These are phyloP conservation scores for Sonneratia alba DNA, from an alignment of 345 rosid species.

Conservation along the genomic window DNA sequence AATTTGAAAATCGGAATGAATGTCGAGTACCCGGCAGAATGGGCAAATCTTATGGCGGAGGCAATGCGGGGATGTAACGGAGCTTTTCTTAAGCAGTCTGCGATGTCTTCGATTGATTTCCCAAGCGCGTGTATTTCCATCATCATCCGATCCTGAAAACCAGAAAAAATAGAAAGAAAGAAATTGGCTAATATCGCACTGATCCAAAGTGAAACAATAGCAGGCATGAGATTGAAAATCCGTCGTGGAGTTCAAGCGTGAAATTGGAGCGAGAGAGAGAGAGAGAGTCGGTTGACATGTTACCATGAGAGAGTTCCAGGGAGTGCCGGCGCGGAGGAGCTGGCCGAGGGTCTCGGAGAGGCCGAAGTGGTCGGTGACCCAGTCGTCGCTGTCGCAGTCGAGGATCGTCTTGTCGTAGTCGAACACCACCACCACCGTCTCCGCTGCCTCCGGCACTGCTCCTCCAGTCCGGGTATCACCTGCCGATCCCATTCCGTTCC, in stretches of 20 bases:
- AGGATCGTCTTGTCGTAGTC: slow-evolving; percentile 83
- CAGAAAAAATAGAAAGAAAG: too few species aligned
- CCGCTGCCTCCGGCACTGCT: slow-evolving; percentile 32
- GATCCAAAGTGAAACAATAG: too few species aligned
- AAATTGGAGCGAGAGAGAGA: too few species aligned
- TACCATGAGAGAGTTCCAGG: slow-evolving; percentile 89
- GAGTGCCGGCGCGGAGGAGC: slow-evolving; percentile 67
- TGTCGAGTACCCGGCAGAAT: slow-evolving; percentile 48
- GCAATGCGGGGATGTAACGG: slow-evolving; percentile 61
- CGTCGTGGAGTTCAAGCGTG: too few species aligned
- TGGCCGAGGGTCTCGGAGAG: slow-evolving; percentile 57
- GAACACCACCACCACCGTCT: slow-evolving; percentile 41
- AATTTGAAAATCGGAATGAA: too few species aligned
- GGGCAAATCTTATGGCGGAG: slow-evolving; percentile 62
- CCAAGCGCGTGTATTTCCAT: slow-evolving; percentile 54
- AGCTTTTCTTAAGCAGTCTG: slow-evolving; percentile 32
- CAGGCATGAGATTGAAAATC: too few species aligned
- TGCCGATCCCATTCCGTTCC: not conserved
- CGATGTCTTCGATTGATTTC: slow-evolving; percentile 50
- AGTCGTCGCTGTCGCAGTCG: slow-evolving; percentile 83
- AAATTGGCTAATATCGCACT: too few species aligned
- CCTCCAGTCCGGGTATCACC: not conserved
- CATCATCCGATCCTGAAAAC: slow-evolving; percentile 69
- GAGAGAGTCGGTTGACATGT: not conserved
- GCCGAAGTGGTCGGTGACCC: slow-evolving; percentile 69